phyloP scores from a whole-genome alignment of 805 yeast species.

The Saccharomycopsis sp. region DNA sequence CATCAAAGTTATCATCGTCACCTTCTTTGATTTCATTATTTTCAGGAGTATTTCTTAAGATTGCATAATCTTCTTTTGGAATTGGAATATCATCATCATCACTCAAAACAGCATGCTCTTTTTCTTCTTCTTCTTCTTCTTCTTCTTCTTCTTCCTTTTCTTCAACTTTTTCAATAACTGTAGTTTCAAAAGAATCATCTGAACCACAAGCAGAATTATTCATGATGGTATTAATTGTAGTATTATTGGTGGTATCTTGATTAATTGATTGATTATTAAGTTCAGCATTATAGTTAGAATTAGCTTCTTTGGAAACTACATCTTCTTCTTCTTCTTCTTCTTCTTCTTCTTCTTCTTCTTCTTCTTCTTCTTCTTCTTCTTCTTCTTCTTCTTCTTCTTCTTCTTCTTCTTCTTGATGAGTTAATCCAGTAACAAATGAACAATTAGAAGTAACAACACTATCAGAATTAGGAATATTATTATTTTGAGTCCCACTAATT shows the following conservation, averaged over 20 bases:
- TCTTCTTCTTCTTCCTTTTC: neutral
- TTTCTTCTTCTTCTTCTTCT: too few relatives aligned
- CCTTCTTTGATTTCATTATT: neutral
- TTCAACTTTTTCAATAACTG: constrained; percentile 1
- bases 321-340: too few relatives aligned
- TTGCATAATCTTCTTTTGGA: constrained; percentile 15
- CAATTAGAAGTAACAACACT: constrained; percentile 2
- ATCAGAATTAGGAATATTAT: too few relatives aligned
- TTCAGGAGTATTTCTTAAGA: neutral
- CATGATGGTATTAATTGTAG: neutral
- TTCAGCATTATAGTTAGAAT: constrained; percentile 4
- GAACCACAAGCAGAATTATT: neutral
- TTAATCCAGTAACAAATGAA: constrained; percentile 10
- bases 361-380: too few relatives aligned
- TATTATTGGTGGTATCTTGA: too few relatives aligned
- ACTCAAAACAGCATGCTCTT: constrained; percentile 1
- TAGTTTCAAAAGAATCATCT: neutral
- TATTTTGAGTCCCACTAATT: too few relatives aligned
- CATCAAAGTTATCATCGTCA: neutral
- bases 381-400: too few relatives aligned
- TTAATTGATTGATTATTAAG: neutral
- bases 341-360: too few relatives aligned
- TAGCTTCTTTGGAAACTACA: too few relatives aligned
- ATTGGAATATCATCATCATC: constrained; percentile 17
- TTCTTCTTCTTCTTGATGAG: constrained; percentile 7